Percentiles rank a stretch among this genome's conserved stretches.
Conservation (phyloP, 805 yeast species). For the Kazachstania viticola region DNA sequence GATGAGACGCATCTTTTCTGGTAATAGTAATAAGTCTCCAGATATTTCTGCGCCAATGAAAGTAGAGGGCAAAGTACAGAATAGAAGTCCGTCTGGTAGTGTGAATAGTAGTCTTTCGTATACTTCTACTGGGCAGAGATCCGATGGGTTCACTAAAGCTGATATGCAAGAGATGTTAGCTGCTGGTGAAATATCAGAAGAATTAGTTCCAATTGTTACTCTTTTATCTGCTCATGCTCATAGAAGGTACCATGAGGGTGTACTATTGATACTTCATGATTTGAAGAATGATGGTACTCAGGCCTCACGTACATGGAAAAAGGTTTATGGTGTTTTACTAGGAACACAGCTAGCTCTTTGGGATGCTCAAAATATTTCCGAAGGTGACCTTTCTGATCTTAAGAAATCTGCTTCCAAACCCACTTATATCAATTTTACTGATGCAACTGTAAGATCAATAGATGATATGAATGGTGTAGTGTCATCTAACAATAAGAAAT, state of each 20-base stretch:
- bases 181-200: slow-evolving; percentile 8
- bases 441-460: slow-evolving; percentile 72
- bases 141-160: too few species aligned
- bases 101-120: too few species aligned
- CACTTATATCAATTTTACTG: slow-evolving; percentile 80
- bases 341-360: slow-evolving; percentile 90
- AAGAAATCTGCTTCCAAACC: slow-evolving; percentile 62
- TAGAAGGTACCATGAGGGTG: slow-evolving; percentile 66
- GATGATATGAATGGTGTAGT: slow-evolving; percentile 54
- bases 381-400: slow-evolving; percentile 33
- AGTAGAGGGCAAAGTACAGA: too few species aligned
- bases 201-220: slow-evolving; percentile 57
- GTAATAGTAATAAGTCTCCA: slow-evolving; percentile 8
- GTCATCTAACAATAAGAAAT: slow-evolving; percentile 32
- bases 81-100: too few species aligned
- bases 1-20: slow-evolving; percentile 21
- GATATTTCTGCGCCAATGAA: background rate
- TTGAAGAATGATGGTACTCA: slow-evolving; percentile 80
- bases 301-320: slow-evolving; percentile 75
- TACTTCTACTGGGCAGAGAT: too few species aligned
- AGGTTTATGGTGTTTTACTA: slow-evolving; percentile 81
- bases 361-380: slow-evolving; percentile 62
- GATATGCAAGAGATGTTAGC: background rate
- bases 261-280: slow-evolving; percentile 62
- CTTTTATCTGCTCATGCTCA: slow-evolving; percentile 62